Conservation (phyloP, 371 early-diverging fungal genomes). For the Mortierella sp. region DNA sequence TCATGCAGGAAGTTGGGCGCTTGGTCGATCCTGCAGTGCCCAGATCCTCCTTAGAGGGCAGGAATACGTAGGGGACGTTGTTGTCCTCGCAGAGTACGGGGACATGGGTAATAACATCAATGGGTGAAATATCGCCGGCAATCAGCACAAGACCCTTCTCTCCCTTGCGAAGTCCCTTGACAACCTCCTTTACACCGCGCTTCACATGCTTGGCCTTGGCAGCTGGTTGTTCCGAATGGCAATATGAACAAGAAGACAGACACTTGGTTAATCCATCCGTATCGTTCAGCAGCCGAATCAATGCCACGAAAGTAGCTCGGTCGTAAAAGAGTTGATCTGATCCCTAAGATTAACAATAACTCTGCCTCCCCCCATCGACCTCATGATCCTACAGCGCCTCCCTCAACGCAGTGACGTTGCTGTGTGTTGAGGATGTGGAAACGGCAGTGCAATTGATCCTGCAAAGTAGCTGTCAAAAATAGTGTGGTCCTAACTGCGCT, state of each 20-base stretch:
- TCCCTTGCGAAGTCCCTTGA: constrained; percentile 95
- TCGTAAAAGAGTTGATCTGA: too few species aligned
- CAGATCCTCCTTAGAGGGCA: constrained; percentile 93
- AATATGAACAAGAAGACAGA: not conserved
- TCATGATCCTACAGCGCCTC: too few species aligned
- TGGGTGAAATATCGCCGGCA: constrained; percentile 97
- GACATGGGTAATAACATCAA: constrained; percentile 97
- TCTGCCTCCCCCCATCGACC: too few species aligned
- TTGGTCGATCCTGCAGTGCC: constrained; percentile 93
- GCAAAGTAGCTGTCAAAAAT: too few species aligned
- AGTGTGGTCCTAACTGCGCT: too few species aligned
- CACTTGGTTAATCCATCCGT: not conserved
- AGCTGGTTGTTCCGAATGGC: constrained; percentile 61
- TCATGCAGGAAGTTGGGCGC: constrained; percentile 92
- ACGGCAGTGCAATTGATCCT: too few species aligned
- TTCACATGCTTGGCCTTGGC: constrained; percentile 90
- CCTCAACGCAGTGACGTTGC: too few species aligned
- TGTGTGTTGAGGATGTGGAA: too few species aligned
- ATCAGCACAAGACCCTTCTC: constrained; percentile 93
- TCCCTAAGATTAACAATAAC: too few species aligned
- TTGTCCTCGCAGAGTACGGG: constrained; percentile 98
- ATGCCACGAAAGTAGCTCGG: too few species aligned
- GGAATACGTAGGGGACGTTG: constrained; percentile 95
- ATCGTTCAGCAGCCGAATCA: too few species aligned
- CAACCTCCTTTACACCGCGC: constrained; percentile 98